Base-by-base conservation (phyloP, 169 alveolate genomes). In the Cryptosporidium ubiquitum region DNA sequence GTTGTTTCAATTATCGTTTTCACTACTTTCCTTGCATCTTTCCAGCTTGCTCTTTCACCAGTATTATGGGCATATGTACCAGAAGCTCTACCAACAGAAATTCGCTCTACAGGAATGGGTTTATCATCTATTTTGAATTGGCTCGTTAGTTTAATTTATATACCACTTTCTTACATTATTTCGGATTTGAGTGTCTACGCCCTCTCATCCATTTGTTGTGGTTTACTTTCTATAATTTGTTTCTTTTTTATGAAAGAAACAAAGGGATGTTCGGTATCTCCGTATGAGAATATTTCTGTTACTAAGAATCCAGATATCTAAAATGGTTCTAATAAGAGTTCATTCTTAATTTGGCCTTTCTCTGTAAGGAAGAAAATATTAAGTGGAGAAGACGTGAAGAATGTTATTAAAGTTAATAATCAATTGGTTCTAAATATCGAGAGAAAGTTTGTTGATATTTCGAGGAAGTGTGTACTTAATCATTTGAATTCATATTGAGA, bases 1-100 rank as follows among this genome's bases (percentile, higher is more conserved):
- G 51, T 49, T 9, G 68, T 79, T n/a, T 66, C 89, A 5, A 58
- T 79, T 26, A 66, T 79, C 12, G 66, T 42, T 9, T 61, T 79
- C 14, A 35, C 73, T 5, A 79, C 68, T 29, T 79, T 79, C 64
- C 69, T 79, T 33, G 75, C 64, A 10, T 79, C 89, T 23, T 79
- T 79, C 52, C 79, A 58, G 39, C 49, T 79, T 6, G 73, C 89
- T 23, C 37, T 79, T 14, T 37, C 79, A 10, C 89, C 89, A 23
- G 75, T 79, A 14, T 31, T 44, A 5, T 60, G 71, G 71, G 75
- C 75, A 1, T 79, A 60, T 64, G 58, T 79, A 9, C 89, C 89
- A 9, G 89, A 79, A 20, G 89, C 89, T 23, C 39, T 79, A 6
- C 89, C 89, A 20, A 61, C 89, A 20, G 74, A 79, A 79, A 66